These are phyloP conservation scores for Trametes coccinea DNA, from an alignment of 768 basidiomycete species.

Conservation along the genomic window DNA sequence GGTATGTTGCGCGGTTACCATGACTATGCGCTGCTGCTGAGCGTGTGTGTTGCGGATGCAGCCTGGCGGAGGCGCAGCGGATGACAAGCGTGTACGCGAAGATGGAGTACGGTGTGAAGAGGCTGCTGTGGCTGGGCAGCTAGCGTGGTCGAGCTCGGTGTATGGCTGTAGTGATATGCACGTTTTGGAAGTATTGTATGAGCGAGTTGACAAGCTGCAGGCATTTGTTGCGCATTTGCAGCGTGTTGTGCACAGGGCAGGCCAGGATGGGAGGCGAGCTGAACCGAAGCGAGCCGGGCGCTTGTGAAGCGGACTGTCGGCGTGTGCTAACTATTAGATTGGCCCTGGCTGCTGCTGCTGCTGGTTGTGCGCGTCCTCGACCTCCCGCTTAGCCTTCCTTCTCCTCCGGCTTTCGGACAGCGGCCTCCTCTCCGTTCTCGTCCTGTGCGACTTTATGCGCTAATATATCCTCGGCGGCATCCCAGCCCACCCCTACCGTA, in stretches of 20 bases:
- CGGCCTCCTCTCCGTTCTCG: constrained; percentile 9
- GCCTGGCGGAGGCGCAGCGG: constrained; percentile 78
- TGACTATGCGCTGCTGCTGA: constrained; percentile 14
- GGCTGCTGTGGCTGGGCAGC: constrained; percentile 84
- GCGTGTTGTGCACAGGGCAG: constrained; percentile 1
- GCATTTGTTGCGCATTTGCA: background rate
- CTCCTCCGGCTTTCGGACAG: background rate
- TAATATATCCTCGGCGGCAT: constrained; percentile 20
- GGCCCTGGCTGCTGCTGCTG: background rate
- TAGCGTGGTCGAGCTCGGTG: constrained; percentile 32
- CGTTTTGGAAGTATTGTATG: constrained; percentile 7
- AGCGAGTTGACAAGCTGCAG: background rate
- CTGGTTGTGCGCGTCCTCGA: constrained; percentile 5
- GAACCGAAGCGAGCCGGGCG: constrained; percentile 15
- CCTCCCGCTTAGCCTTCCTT: too few species aligned
- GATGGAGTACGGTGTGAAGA: constrained; percentile 92
- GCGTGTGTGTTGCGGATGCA: constrained; percentile 34
- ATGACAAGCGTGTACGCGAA: constrained; percentile 87
- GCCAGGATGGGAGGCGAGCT: background rate
- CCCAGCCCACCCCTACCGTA: constrained; percentile 14
- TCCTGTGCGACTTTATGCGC: constrained; percentile 18
- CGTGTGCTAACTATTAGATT: background rate
- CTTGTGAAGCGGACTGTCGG: background rate
- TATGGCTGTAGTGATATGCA: background rate
- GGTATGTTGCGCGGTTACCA: constrained; percentile 46